A percentile compares a stretch with the other conserved stretches of the same genome.
phyloP scores from a whole-genome alignment of 1,284 basidiomycete genomes.

The Ceratobasidium sp. region DNA sequence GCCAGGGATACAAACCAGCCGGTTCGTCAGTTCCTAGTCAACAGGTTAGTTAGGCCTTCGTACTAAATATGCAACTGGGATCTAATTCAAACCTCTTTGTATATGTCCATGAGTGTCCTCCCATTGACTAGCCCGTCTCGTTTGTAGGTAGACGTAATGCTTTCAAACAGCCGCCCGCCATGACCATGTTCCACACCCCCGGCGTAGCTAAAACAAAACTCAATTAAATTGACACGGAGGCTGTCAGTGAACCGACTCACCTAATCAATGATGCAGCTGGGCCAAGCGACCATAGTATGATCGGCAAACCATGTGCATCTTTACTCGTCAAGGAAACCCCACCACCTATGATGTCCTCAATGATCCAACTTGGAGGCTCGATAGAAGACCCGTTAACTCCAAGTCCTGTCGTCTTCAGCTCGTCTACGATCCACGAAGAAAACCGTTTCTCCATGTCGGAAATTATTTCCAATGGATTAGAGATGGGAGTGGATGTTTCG shows the following conservation, averaged over 20 bases:
- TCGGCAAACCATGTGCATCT: constrained; percentile 4
- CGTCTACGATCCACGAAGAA: constrained; percentile 6
- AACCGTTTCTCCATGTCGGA: constrained; percentile 4
- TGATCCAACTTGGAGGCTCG: constrained; percentile 6
- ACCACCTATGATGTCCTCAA: constrained; percentile 15
- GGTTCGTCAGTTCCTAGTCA: constrained; percentile 9
- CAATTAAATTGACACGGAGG: not conserved
- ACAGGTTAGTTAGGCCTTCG: not conserved
- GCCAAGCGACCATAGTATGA: constrained; percentile 2
- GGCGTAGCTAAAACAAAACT: not conserved
- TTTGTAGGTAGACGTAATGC: not conserved
- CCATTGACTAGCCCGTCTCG: not conserved
- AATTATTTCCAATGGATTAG: not conserved
- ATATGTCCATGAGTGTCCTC: not conserved
- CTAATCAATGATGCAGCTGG: constrained; percentile 12
- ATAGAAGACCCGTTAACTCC: not conserved
- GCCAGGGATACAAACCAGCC: constrained; percentile 18
- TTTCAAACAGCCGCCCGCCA: constrained; percentile 6
- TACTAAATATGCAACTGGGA: not conserved
- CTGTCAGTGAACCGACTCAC: not conserved
- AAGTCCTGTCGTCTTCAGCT: not conserved
- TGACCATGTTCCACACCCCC: constrained; percentile 18
- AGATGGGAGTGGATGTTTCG: not conserved
- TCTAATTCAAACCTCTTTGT: not conserved
- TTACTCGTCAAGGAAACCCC: constrained; percentile 16